Evolutionary conservation across 2,329 filamentous ascomycete genomes (phyloP).

Genomic region (Colletotrichum scovillei): DNA sequence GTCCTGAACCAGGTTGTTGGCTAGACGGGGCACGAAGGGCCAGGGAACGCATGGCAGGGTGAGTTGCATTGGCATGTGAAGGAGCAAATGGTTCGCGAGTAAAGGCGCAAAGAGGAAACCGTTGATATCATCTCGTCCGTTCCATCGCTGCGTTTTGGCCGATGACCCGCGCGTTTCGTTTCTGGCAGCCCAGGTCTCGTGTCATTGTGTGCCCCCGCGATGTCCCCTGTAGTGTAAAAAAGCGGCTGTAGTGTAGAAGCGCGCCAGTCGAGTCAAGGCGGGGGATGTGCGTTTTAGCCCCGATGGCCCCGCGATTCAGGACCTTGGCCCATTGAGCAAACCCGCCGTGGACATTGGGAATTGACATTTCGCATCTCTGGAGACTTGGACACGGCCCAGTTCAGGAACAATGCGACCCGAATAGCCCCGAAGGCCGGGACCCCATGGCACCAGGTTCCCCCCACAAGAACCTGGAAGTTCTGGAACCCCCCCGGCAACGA

Average conservation of each 20-base stretch:
- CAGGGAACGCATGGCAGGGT: neutral
- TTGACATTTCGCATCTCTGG: constrained; percentile 16
- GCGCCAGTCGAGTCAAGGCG: constrained; percentile 34
- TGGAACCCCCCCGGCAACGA: constrained; percentile 18
- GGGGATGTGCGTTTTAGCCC: constrained; percentile 15
- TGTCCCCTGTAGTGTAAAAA: constrained; percentile 1
- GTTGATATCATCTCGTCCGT: neutral
- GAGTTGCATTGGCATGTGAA: neutral
- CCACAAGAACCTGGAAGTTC: constrained; percentile 3
- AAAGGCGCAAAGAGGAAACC: neutral
- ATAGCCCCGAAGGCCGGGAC: constrained; percentile 18
- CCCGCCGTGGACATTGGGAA: constrained; percentile 1
- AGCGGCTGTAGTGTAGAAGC: constrained; percentile 18
- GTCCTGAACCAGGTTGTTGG: constrained; percentile 48
- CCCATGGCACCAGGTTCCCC: constrained; percentile 20
- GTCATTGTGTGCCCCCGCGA: neutral
- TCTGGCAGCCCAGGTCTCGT: constrained; percentile 1
- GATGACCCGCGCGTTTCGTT: neutral
- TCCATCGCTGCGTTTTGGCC: neutral
- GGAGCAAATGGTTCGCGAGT: neutral
- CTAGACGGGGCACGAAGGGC: neutral
- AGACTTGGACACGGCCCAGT: neutral
- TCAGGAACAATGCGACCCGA: constrained; percentile 31
- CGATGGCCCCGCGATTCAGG: constrained; percentile 33
- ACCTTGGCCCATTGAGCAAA: neutral